These are phyloP conservation scores for Psilocybe cubensis DNA, from an alignment of 768 basidiomycete species.

Conservation along the genomic window DNA sequence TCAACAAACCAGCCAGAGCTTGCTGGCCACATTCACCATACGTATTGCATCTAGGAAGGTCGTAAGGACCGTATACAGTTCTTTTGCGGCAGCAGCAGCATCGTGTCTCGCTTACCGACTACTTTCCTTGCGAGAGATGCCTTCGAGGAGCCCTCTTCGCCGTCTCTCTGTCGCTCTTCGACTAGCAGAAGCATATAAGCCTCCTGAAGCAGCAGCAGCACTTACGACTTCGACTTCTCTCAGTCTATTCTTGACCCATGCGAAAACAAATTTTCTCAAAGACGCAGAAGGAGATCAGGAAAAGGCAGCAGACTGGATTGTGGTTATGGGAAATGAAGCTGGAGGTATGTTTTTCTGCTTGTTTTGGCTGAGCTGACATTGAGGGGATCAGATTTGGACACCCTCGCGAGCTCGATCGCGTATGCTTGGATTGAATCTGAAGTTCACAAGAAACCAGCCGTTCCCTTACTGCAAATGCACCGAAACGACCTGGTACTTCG, in stretches of 20 bases:
- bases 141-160: slow-evolving; percentile 31
- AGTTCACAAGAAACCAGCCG: slow-evolving; percentile 52
- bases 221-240: slow-evolving; percentile 23
- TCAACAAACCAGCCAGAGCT: not conserved
- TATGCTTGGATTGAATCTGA: slow-evolving; percentile 78
- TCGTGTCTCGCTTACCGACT: slow-evolving; percentile 5
- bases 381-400: slow-evolving; percentile 77
- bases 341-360: slow-evolving; percentile 62
- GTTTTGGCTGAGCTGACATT: not conserved
- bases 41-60: slow-evolving; percentile 12
- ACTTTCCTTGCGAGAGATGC: slow-evolving; percentile 19
- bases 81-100: slow-evolving; percentile 10
- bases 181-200: slow-evolving; percentile 30
- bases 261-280: slow-evolving; percentile 64
- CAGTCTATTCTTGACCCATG: slow-evolving; percentile 33
- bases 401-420: slow-evolving; percentile 82
- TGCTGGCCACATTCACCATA: slow-evolving; percentile 8
- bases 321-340: slow-evolving; percentile 96
- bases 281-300: slow-evolving; percentile 49
- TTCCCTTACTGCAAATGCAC: slow-evolving; percentile 76
- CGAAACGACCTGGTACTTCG: slow-evolving; percentile 76
- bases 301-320: slow-evolving; percentile 65
- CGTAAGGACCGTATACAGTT: slow-evolving; percentile 14
- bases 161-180: slow-evolving; percentile 40
- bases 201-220: slow-evolving; percentile 16